Evolutionary conservation across 768 basidiomycete genomes (phyloP).

Genomic region (Dacryopinax spathularia): DNA sequence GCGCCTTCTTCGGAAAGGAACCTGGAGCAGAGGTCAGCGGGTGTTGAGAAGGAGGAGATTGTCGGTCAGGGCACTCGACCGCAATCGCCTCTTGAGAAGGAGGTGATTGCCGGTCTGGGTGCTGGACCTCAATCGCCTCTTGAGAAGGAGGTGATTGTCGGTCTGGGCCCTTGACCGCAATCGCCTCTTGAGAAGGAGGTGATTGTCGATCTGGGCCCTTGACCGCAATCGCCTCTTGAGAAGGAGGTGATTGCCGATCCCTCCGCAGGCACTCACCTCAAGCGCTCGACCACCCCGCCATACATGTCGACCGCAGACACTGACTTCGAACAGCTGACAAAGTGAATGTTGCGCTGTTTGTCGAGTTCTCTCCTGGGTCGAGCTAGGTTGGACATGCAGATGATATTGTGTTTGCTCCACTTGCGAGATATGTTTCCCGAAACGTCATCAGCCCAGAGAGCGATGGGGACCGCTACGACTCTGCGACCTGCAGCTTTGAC

Average conservation of each 20-base stretch:
- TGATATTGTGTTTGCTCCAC: slow-evolving; percentile 22
- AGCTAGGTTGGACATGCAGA: slow-evolving; percentile 19
- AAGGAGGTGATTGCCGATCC: no score
- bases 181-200: no score
- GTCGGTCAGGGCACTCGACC: no score
- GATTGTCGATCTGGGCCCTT: no score
- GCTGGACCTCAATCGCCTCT: no score
- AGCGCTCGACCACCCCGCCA: slow-evolving; percentile 18
- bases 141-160: no score
- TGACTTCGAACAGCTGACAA: slow-evolving; percentile 25
- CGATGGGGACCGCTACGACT: slow-evolving; percentile 13
- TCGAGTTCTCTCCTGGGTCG: slow-evolving; percentile 11
- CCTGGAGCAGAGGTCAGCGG: slow-evolving; percentile 13
- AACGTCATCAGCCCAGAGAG: slow-evolving; percentile 20
- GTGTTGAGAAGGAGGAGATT: not conserved
- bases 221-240: no score
- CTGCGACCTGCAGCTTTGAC: slow-evolving; percentile 6
- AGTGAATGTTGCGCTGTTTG: slow-evolving; percentile 17
- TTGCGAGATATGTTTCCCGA: slow-evolving; percentile 21
- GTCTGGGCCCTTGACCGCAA: no score
- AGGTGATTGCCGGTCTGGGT: no score
- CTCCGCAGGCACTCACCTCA: slow-evolving; percentile 24
- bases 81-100: no score
- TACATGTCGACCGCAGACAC: slow-evolving; percentile 33
- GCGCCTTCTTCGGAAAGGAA: slow-evolving; percentile 22